Conservation (phyloP, 2,329 filamentous ascomycete genomes). For the Talaromyces piceae region DNA sequence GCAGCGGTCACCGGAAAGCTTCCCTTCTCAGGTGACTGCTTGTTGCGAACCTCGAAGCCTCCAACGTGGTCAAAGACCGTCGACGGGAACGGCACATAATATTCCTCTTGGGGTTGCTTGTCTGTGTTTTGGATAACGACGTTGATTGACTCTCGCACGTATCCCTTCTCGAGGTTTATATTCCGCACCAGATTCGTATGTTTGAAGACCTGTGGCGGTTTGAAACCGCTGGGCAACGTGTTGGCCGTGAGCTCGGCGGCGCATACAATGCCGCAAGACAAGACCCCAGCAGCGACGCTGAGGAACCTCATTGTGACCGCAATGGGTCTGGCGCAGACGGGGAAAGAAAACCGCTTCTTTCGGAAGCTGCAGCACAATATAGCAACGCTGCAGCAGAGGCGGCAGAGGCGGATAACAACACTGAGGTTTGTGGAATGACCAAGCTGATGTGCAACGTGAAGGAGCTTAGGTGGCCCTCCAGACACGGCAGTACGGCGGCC, state of each 20-base stretch:
- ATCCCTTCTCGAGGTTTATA: constrained; percentile 88
- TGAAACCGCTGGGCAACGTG: constrained; percentile 50
- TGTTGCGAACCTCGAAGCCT: constrained; percentile 84
- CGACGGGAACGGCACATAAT: constrained; percentile 80
- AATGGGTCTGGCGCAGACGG: constrained; percentile 20
- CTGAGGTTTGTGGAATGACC: not conserved
- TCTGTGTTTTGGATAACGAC: constrained; percentile 88
- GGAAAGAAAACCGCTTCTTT: constrained; percentile 18
- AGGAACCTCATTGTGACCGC: constrained; percentile 35
- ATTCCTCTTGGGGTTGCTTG: constrained; percentile 71
- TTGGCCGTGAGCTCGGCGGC: constrained; percentile 26
- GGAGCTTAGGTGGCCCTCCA: constrained; percentile 31
- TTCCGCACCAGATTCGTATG: constrained; percentile 86
- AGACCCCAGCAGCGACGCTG: constrained; percentile 29
- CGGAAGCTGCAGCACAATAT: constrained; percentile 12
- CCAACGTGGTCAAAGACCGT: constrained; percentile 70
- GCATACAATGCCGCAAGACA: constrained; percentile 25
- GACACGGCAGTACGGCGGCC: constrained; percentile 26
- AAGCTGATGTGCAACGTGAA: constrained; percentile 8
- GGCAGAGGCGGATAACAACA: constrained; percentile 1
- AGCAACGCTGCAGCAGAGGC: constrained; percentile 5
- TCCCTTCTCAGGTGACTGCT: constrained; percentile 64
- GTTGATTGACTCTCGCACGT: constrained; percentile 83
- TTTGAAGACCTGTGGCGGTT: constrained; percentile 83
- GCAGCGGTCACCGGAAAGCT: constrained; percentile 64